A percentile compares a stretch with the other conserved stretches of the same genome.
phyloP scores from a whole-genome alignment of 2,329 filamentous ascomycete species.

The Paracamarosporium sp. region DNA sequence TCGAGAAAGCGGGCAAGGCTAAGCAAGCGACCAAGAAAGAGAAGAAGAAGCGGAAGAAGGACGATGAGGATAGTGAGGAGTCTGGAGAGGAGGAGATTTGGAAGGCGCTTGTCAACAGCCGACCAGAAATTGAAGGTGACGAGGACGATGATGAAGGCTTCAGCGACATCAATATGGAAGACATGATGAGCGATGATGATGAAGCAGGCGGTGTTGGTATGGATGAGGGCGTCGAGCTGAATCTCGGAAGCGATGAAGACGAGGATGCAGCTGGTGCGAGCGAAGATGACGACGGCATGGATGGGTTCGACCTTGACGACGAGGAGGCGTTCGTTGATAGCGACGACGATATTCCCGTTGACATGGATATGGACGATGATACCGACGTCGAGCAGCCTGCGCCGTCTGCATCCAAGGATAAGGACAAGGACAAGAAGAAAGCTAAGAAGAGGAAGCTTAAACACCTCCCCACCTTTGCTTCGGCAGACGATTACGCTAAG shows the following conservation, averaged over 20 bases:
- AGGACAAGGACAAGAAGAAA: slow-evolving; percentile 49
- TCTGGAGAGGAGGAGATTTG: slow-evolving; percentile 82
- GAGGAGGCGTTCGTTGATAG: slow-evolving; percentile 63
- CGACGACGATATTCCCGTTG: slow-evolving; percentile 62
- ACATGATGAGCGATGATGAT: slow-evolving; percentile 54
- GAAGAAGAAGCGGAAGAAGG: slow-evolving; percentile 56
- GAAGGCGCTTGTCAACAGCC: slow-evolving; percentile 84
- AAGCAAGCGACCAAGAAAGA: slow-evolving; percentile 64
- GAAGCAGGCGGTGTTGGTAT: slow-evolving; percentile 50
- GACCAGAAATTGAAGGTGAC: slow-evolving; percentile 76
- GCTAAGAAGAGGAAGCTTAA: slow-evolving; percentile 84
- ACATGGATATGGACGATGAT: slow-evolving; percentile 51
- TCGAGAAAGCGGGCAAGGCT: slow-evolving; percentile 68
- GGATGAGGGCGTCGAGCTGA: slow-evolving; percentile 50
- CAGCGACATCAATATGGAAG: slow-evolving; percentile 58
- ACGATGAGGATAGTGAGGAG: slow-evolving; percentile 54
- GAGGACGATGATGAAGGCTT: slow-evolving; percentile 65
- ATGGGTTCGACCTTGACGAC: slow-evolving; percentile 56
- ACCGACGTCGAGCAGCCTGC: slow-evolving; percentile 53
- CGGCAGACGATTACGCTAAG: slow-evolving; percentile 89
- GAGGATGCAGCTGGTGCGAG: slow-evolving; percentile 50
- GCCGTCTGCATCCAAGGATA: slow-evolving; percentile 36
- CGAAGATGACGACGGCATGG: slow-evolving; percentile 46
- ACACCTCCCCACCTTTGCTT: slow-evolving; percentile 90
- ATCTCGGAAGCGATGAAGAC: slow-evolving; percentile 57